Base-by-base conservation (phyloP, 2,329 filamentous ascomycete genomes). In the Parastagonospora nodorum region DNA sequence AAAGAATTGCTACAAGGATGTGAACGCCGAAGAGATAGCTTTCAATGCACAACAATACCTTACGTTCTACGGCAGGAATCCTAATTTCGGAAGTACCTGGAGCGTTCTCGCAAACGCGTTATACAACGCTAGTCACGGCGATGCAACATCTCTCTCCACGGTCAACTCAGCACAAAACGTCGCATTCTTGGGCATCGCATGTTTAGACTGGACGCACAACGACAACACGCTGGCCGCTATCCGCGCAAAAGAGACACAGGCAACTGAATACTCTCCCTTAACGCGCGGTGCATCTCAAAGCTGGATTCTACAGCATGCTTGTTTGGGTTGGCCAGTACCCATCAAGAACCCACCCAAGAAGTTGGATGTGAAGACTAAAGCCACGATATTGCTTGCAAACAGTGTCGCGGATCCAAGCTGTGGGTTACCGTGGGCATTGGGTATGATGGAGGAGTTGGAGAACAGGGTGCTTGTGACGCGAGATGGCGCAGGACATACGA, bases 341-440 rank as follows among this genome's bases (percentile, higher is more conserved):
- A 39, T 70, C 10, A 63, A 58, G 6, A 78, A 78, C 55, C 72
- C 71, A 8, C 72, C 69, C 2, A 59, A 57, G 14, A 58, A 50
- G n/a, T 50, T 72, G 7, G 50, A 67, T 42, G 29, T 67, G 41
- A 42, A 58, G 35, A 57, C 58, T 5, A 39, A 65, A 7, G 52
- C 67, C 5, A 64, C 67, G 12, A 69, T 79, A 29, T 55, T 80
- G 42, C 54, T 75, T 51, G 69, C 75, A 5, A 77, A 75, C 48
- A 64, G 74, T 9, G 63, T 70, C 2, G 67, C 67, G 48, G 77
- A 80, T 58, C 76, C 77, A 2, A 69, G 66, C 30, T 78, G 76
- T 2, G 68, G 69, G 19, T 72, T 73, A 44, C 38, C 63, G 61
- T 40, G 68, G 49, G 60, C 57, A 9, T 29, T 55, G 15, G 60